Percentiles rank a stretch among this genome's conserved stretches.
Conservation (phyloP, 1,284 basidiomycete species). For the Rhodotorula sp. region DNA sequence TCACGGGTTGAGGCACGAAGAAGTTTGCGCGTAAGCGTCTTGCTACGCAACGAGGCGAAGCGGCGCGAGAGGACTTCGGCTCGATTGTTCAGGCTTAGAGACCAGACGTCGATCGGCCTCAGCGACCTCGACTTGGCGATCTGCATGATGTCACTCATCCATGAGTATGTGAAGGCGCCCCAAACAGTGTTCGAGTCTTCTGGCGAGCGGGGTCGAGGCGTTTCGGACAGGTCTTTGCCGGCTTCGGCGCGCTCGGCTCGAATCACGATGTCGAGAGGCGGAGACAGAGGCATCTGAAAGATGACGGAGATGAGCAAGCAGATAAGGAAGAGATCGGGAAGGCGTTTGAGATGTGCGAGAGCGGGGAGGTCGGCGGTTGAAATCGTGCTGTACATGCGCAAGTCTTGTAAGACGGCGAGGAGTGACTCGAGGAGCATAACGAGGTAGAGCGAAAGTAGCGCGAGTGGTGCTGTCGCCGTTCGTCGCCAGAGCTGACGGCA, state of each 20-base stretch:
- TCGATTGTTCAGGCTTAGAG: slow-evolving; percentile 65
- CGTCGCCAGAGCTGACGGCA: not conserved
- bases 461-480: slow-evolving; percentile 51
- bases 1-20: slow-evolving; percentile 70
- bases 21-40: slow-evolving; percentile 64
- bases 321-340: slow-evolving; percentile 54
- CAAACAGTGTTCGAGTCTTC: slow-evolving; percentile 74
- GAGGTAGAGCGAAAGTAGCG: slow-evolving; percentile 58
- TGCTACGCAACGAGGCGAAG: slow-evolving; percentile 30
- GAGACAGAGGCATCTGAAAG: slow-evolving; percentile 60
- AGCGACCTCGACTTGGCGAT: slow-evolving; percentile 17
- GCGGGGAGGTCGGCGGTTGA: not conserved
- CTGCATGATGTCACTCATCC: slow-evolving; percentile 66
- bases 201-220: slow-evolving; percentile 53
- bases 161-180: slow-evolving; percentile 74
- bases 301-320: slow-evolving; percentile 54
- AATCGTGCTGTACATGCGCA: slow-evolving; percentile 50
- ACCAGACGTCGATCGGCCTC: slow-evolving; percentile 60
- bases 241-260: slow-evolving; percentile 46
- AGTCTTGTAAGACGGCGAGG: slow-evolving; percentile 56
- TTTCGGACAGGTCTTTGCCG: slow-evolving; percentile 54
- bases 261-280: slow-evolving; percentile 57
- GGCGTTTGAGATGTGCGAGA: slow-evolving; percentile 44
- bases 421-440: slow-evolving; percentile 53
- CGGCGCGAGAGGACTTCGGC: slow-evolving; percentile 30